These are phyloP conservation scores for Globisporangium emineosum DNA, from an alignment of 352 stramenopile species.

Conservation along the genomic window DNA sequence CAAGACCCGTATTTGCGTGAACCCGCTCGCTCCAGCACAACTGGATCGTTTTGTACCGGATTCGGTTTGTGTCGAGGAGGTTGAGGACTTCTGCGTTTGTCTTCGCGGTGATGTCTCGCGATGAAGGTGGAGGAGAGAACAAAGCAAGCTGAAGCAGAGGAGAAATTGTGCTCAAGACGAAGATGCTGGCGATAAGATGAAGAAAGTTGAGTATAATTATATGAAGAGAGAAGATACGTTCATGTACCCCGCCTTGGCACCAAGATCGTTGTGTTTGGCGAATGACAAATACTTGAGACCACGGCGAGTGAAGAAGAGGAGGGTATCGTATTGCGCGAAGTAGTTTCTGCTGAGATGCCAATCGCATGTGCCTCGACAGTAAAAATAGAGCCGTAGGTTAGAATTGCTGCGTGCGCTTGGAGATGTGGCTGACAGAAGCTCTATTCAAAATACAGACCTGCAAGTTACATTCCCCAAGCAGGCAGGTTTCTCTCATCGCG, in stretches of 20 bases:
- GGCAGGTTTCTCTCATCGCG: neutral
- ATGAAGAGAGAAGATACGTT: slow-evolving; percentile 9
- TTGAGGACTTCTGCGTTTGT: neutral
- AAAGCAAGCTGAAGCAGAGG: neutral
- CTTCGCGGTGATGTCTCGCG: neutral
- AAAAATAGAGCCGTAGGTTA: slow-evolving; percentile 4
- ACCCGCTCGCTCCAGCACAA: neutral
- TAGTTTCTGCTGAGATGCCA: neutral
- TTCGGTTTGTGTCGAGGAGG: neutral
- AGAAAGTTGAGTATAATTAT: slow-evolving; percentile 10
- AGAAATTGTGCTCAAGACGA: slow-evolving; percentile 1
- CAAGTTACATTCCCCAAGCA: neutral
- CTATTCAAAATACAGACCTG: neutral
- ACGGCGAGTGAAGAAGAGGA: neutral
- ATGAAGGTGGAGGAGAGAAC: neutral
- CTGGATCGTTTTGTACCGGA: slow-evolving; percentile 3
- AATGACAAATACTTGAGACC: neutral
- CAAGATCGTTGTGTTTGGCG: slow-evolving; percentile 1
- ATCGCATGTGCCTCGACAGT: neutral
- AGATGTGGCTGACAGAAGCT: neutral
- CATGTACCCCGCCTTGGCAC: neutral
- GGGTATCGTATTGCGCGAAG: neutral
- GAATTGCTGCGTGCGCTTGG: neutral
- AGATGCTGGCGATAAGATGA: slow-evolving; percentile 1
- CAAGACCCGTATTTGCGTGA: neutral